Evolutionary conservation across 1,284 basidiomycete species (phyloP).

Genomic region (Thecaphora thlaspeos): DNA sequence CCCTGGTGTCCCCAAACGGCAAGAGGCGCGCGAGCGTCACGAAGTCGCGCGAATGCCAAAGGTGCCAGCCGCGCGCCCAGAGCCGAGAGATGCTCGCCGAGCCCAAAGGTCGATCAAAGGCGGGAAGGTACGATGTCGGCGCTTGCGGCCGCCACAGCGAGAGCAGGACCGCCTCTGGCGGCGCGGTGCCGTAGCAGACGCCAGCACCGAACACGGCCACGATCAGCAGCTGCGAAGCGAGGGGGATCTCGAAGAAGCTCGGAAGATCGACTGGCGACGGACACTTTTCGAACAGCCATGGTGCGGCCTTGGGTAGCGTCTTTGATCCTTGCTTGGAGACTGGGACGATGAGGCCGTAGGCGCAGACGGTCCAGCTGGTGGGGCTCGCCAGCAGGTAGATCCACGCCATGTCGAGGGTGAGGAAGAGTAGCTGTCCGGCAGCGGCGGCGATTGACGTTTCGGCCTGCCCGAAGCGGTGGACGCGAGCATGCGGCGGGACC

Average conservation of each 20-base stretch:
- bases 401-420: slow-evolving; percentile 8
- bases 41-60: background rate
- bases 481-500: slow-evolving; percentile 13
- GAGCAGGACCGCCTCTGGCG: slow-evolving; percentile 11
- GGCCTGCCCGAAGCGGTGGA: slow-evolving; percentile 27
- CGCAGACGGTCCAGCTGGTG: slow-evolving; percentile 7
- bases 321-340: slow-evolving; percentile 3
- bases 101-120: slow-evolving; percentile 18
- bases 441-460: slow-evolving; percentile 12
- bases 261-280: slow-evolving; percentile 5
- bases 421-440: slow-evolving; percentile 6
- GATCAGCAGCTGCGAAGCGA: slow-evolving; percentile 7
- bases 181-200: slow-evolving; percentile 9
- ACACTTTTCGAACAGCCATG: slow-evolving; percentile 2
- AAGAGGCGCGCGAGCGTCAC: background rate
- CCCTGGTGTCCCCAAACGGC: background rate
- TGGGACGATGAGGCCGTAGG: slow-evolving; percentile 16
- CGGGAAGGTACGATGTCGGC: slow-evolving; percentile 12
- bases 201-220: slow-evolving; percentile 4
- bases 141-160: slow-evolving; percentile 9
- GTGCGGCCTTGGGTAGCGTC: slow-evolving; percentile 4
- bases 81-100: slow-evolving; percentile 13
- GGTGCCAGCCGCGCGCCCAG: slow-evolving; percentile 33
- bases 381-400: slow-evolving; percentile 15
- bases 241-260: slow-evolving; percentile 11